Percentiles rank a stretch among this genome's conserved stretches.
These are phyloP conservation scores for Vitis hybrid DNA, from an alignment of 177 flowering plant genomes.

Conservation along the genomic window DNA sequence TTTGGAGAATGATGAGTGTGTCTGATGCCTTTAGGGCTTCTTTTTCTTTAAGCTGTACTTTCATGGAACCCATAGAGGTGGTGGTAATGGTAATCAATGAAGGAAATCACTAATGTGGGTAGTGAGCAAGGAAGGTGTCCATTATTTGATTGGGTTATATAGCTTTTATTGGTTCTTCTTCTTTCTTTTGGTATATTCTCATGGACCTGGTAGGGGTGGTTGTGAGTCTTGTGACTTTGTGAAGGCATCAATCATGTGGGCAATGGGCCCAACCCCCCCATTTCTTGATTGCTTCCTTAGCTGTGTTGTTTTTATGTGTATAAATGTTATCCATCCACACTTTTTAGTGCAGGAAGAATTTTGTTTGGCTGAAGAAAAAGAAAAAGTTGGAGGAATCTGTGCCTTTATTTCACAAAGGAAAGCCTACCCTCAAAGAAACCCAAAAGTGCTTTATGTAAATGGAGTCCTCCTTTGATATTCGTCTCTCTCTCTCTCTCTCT, in stretches of 20 bases:
- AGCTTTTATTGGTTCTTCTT: slow-evolving; percentile 21
- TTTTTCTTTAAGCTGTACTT: no score
- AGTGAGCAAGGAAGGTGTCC: no score
- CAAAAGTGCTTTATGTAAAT: slow-evolving; percentile 1
- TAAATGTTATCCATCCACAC: no score
- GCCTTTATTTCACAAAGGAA: slow-evolving; percentile 11
- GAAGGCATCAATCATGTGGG: no score
- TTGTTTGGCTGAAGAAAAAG: slow-evolving; percentile 6
- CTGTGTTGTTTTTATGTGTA: no score
- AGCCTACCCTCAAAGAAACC: slow-evolving; percentile 22
- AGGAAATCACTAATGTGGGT: background rate
- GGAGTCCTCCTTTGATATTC: background rate
- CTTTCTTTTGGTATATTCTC: slow-evolving; percentile 15
- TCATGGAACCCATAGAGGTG: no score
- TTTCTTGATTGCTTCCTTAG: no score
- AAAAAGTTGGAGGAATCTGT: slow-evolving; percentile 7
- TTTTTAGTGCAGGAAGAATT: slow-evolving; percentile 5
- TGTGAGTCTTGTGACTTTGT: no score
- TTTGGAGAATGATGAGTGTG: background rate
- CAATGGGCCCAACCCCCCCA: no score
- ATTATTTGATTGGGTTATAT: no score
- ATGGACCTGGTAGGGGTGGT: background rate
- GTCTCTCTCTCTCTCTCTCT: no score
- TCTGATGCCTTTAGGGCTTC: background rate
- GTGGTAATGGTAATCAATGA: no score